Base-by-base conservation (phyloP, 148 eudicot species). In the Cornus suecica region DNA sequence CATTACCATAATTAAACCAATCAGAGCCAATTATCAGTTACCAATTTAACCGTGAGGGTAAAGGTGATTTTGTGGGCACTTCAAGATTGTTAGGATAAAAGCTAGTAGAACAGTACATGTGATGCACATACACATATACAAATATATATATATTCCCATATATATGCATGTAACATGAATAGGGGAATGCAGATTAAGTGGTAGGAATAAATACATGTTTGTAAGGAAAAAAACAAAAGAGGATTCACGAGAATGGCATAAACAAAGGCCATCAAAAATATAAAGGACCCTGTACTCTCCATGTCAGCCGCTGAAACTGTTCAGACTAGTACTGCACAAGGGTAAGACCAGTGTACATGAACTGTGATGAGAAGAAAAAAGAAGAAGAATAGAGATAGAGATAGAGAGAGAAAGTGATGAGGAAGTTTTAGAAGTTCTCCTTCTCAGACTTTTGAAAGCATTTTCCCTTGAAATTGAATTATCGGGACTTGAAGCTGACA, bases 251-350 rank as follows among this genome's bases (percentile, higher is more conserved):
- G 88, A 73, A 80, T 61, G 45, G 80, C 69, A 78, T 66, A 65
- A 66, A 27, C 20, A 60, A 69, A 14, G 28, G 30, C 37, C 73
- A 82, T 71, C 22, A 71, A 72, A 64, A 64, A 76, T 22, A 72
- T 65, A 67, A 8, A 29, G 79, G 64, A 27, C 65, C 69, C 79
- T 77, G 78, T 37, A 37, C 42, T 77, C 64, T 75, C 84, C 83
- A 86, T 86, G 86, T 83, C 86, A 86, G 88, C 80, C 86, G 81
- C 86, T 83, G 84, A 79, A 81, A 73, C 66, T 25, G 37, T 79
- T 52, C 86, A 86, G 85, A 76, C n/a, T n/a, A n/a, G 31, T 13
- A 16, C 48, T 27, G 60, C 54, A 45, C 37, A 34, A 27, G 65
- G 60, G 5, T 27, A 2, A 62, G 22, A 23, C 51, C 9, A 37